phyloP scores from a whole-genome alignment of 139 green algal species.

The Zygnema cylindricum region DNA sequence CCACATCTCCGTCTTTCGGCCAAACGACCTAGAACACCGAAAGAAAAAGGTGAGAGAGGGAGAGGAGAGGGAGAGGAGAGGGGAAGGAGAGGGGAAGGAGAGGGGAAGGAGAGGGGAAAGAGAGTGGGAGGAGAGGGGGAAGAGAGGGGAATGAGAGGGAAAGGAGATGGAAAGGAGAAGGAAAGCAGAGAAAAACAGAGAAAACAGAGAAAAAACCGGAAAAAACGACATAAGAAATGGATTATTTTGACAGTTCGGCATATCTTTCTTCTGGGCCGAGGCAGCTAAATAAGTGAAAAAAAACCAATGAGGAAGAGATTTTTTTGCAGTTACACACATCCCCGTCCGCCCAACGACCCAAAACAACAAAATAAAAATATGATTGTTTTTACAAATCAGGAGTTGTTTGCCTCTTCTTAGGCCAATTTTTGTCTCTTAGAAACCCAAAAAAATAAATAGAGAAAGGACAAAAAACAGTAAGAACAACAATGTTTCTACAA shows the following conservation, averaged over 20 bases:
- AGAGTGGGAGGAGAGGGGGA: neutral
- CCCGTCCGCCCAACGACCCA: too few species aligned
- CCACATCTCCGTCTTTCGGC: conserved; percentile 72
- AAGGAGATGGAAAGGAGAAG: neutral
- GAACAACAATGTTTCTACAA: neutral
- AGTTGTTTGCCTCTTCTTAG: too few species aligned
- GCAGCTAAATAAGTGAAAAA: too few species aligned
- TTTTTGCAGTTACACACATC: too few species aligned
- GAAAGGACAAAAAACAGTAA: conserved; percentile 70
- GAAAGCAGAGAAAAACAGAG: conserved; percentile 64
- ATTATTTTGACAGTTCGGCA: too few species aligned
- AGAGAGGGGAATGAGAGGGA: neutral
- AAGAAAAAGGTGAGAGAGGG: neutral
- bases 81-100: neutral
- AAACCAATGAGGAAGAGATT: too few species aligned
- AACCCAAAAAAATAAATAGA: conserved; percentile 78
- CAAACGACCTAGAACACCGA: conserved; percentile 65
- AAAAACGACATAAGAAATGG: neutral
- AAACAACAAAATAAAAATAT: too few species aligned
- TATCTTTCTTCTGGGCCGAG: too few species aligned
- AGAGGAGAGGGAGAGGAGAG: neutral
- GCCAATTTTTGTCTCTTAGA: conserved; percentile 88
- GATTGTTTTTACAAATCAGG: too few species aligned
- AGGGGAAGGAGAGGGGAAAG: neutral
- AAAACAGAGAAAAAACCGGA: conserved; percentile 71